Base-by-base conservation (phyloP, 805 yeast genomes). In the Maudiozyma turicensis region DNA sequence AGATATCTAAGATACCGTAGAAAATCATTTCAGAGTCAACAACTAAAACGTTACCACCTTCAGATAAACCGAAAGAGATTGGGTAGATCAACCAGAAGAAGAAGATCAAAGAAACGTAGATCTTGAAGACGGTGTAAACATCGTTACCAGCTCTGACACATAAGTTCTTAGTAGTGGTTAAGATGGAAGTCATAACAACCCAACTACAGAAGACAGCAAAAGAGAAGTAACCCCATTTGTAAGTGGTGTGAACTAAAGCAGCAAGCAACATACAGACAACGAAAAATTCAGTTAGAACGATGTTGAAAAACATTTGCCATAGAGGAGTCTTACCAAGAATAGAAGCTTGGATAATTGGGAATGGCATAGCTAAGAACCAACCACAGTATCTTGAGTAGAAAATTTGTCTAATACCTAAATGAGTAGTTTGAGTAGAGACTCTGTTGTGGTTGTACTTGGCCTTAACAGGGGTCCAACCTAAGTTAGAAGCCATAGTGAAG, bases 41-140 rank as follows among this genome's bases (percentile, higher is more conserved):
- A 58, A 72, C 76, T 52, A 80, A 74, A 44, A 69, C 76, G 59
- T 78, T 79, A 64, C 84, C 83, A 70, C 84, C 85, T 60, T 80
- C 84, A 58, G 74, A 66, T 34, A 60, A 47, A 59, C 63, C 63
- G 50, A 57, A 60, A 49, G 54, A 44, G 35, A 59, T 46, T 52
- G 60, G 58, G 52, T 59, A 59, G 52, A 78, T 66, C 45, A 75
- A 58, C 77, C 78, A 73, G 44, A 53, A 52, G 51, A 79, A 73
- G 33, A 70, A 61, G 35, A 73, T 31, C 6, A 32, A 10, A 28
- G 14, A 11, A n/a, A 33, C 30, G 43, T 40, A 45, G 20, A 38
- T 39, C 28, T 46, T 50, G 53, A 64, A 62, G 46, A 61, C 53
- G 31, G 48, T 50, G 39, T 53, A 55, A 33, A 58, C 55, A 48